These are phyloP conservation scores for Claviceps sp. DNA, from an alignment of 2,329 filamentous ascomycete genomes.

Conservation along the genomic window DNA sequence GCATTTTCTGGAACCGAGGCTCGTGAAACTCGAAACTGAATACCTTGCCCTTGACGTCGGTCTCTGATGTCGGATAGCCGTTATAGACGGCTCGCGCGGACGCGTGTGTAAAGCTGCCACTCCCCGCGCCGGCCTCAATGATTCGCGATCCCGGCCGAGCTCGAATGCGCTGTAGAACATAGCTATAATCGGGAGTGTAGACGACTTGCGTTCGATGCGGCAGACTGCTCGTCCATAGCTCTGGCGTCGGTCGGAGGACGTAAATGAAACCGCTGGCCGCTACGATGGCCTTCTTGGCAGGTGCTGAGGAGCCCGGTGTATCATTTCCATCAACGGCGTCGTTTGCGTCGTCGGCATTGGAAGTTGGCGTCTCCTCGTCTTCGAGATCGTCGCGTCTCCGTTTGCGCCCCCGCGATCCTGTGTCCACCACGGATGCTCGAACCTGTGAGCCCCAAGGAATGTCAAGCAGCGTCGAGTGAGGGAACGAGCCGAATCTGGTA, in stretches of 20 bases:
- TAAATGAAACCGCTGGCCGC: slow-evolving; percentile 62
- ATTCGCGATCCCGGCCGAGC: slow-evolving; percentile 59
- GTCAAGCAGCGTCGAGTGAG: slow-evolving; percentile 62
- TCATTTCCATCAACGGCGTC: slow-evolving; percentile 7
- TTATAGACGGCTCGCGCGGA: slow-evolving; percentile 63
- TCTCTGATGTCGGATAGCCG: slow-evolving; percentile 41
- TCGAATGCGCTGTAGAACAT: slow-evolving; percentile 63
- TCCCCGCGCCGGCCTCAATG: slow-evolving; percentile 72
- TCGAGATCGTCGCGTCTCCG: slow-evolving; percentile 34
- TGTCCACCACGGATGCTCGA: slow-evolving; percentile 78
- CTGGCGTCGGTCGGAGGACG: slow-evolving; percentile 64
- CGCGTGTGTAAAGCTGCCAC: slow-evolving; percentile 74
- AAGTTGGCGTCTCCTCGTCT: slow-evolving; percentile 29
- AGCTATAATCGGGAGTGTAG: slow-evolving; percentile 79
- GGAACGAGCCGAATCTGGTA: slow-evolving; percentile 86
- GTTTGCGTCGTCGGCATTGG: slow-evolving; percentile 20
- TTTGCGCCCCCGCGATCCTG: slow-evolving; percentile 71
- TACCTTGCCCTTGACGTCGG: slow-evolving; percentile 48
- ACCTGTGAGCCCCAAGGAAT: slow-evolving; percentile 88
- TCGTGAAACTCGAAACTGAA: slow-evolving; percentile 77
- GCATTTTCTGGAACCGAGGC: slow-evolving; percentile 54
- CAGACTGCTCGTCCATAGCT: slow-evolving; percentile 68
- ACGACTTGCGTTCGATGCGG: slow-evolving; percentile 78
- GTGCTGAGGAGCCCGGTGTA: slow-evolving; percentile 18
- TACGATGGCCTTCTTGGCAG: slow-evolving; percentile 34